These are phyloP conservation scores for Kregervanrija delftensis DNA, from an alignment of 805 yeast genomes.

Conservation along the genomic window DNA sequence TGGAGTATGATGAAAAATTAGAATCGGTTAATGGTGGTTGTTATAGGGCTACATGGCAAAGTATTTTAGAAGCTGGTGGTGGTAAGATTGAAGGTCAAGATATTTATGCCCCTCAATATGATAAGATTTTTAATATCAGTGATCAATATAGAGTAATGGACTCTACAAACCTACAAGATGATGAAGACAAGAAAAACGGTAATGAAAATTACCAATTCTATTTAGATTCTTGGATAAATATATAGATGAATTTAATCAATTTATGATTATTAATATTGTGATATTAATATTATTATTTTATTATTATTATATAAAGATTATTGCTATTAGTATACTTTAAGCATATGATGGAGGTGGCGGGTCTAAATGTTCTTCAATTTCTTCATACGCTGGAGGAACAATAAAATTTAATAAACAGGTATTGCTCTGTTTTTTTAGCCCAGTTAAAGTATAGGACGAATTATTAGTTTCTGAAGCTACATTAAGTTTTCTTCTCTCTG, in stretches of 20 bases:
- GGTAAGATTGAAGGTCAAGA: slow-evolving; percentile 27
- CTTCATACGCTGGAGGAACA: slow-evolving; percentile 13
- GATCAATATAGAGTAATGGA: slow-evolving; percentile 27
- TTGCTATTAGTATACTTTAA: background rate
- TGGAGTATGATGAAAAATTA: slow-evolving; percentile 78
- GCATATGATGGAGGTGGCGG: slow-evolving; percentile 5
- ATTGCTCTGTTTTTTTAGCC: no score
- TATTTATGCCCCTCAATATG: slow-evolving; percentile 22
- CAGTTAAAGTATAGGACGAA: no score
- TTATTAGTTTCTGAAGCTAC: no score
- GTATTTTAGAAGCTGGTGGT: slow-evolving; percentile 65
- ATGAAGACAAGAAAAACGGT: slow-evolving; percentile 9
- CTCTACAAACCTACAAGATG: slow-evolving; percentile 11
- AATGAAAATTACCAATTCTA: slow-evolving; percentile 10
- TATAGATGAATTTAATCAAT: slow-evolving; percentile 5
- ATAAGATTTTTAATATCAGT: slow-evolving; percentile 23
- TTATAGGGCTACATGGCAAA: slow-evolving; percentile 79
- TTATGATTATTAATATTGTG: no score
- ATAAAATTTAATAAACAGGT: slow-evolving; percentile 1
- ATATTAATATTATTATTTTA: background rate
- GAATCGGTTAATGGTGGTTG: slow-evolving; percentile 58
- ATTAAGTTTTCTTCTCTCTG: background rate
- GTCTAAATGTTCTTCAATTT: slow-evolving; percentile 4
- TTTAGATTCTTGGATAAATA: slow-evolving; percentile 26
- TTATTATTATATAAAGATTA: background rate